Evolutionary conservation across 2,329 filamentous ascomycete genomes (phyloP), one percentile per base, ranked within the genome.

Genomic region (Cercospora nicotianae): DNA sequence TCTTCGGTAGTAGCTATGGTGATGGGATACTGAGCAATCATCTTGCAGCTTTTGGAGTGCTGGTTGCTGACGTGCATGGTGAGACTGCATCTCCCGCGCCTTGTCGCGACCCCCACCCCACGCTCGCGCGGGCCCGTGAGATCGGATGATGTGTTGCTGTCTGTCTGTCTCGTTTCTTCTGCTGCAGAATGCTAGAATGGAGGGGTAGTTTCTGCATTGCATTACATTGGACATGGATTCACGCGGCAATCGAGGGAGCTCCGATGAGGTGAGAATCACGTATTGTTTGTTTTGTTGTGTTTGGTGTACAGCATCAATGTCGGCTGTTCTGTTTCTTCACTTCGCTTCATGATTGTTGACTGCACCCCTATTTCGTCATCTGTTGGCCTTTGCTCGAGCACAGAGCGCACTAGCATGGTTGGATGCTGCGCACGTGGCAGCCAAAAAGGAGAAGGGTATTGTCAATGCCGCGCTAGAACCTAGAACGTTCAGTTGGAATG

Each of bases 1-100:
- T 64, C 62, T 64, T 64, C 62, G 62, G 62, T 48, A 64, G 62
- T 64, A 58, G 53, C 33, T 64, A 64, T 64, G 62, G 62, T 23
- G 53, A 64, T 39, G 62, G 45, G 5, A 9, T 7, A 4, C 55
- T 36, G 31, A 10, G 28, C 45, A 51, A 23, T 51, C 45, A 51
- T 26, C 45, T 20, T 23, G 45, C 45, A 23, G 10, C 20, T 20
- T 23, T 23, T 26, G 20, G 9, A 6, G 9, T 51, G 45, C 20
- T 51, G 18, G 45, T 51, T 51, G 18, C 18, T 51, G 45, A 23
- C 45, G 10, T 13, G 6, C 45, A 48, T 10, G 42, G n/a, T 48
- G 42, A 48, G 42, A 48, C 45, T 51, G 45, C 45, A 26, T 28
- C 48, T 42, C 48, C 48, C 23, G 26, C 13, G 48, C 48, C 26